Percentiles rank a stretch among this genome's conserved stretches.
Conservation (phyloP, 352 stramenopile genomes). For the Peronospora destructor region DNA sequence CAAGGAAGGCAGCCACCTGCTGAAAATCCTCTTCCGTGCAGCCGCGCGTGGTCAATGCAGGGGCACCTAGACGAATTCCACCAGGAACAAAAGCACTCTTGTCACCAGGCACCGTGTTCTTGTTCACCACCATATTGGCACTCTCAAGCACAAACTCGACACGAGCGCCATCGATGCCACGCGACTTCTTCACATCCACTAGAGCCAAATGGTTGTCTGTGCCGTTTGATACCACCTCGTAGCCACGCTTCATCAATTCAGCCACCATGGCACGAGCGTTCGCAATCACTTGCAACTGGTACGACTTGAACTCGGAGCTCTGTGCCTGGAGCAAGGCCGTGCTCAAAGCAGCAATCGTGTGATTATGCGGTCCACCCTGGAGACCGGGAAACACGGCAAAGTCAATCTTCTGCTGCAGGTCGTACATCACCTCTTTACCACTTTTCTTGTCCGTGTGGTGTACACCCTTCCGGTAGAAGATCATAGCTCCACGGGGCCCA, state of each 20-base stretch:
- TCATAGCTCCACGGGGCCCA: constrained; percentile 98
- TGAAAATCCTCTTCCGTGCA: constrained; percentile 94
- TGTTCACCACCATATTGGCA: constrained; percentile 97
- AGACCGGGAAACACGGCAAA: constrained; percentile 98
- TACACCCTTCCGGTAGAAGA: constrained; percentile 98
- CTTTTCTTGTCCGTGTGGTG: constrained; percentile 92
- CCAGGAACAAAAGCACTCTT: constrained; percentile 94
- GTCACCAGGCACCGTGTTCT: constrained; percentile 98
- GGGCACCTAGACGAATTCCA: constrained; percentile 94
- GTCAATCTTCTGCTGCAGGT: constrained; percentile 98
- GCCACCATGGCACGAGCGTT: constrained; percentile 89
- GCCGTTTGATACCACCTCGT: constrained; percentile 95
- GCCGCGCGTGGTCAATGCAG: constrained; percentile 92
- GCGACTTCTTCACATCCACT: constrained; percentile 93
- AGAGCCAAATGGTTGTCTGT: constrained; percentile 98
- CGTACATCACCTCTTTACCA: constrained; percentile 87
- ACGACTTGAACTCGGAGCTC: constrained; percentile 94
- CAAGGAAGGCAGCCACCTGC: constrained; percentile 92
- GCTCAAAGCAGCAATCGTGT: constrained; percentile 98
- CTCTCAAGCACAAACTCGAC: constrained; percentile 95
- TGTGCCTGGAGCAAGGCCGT: constrained; percentile 95
- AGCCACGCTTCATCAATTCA: constrained; percentile 88
- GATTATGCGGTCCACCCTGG: constrained; percentile 99
- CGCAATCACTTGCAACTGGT: constrained; percentile 93
- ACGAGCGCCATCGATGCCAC: constrained; percentile 90